Base-by-base conservation (phyloP, 2,329 filamentous ascomycete species). In the Nemania sp. region DNA sequence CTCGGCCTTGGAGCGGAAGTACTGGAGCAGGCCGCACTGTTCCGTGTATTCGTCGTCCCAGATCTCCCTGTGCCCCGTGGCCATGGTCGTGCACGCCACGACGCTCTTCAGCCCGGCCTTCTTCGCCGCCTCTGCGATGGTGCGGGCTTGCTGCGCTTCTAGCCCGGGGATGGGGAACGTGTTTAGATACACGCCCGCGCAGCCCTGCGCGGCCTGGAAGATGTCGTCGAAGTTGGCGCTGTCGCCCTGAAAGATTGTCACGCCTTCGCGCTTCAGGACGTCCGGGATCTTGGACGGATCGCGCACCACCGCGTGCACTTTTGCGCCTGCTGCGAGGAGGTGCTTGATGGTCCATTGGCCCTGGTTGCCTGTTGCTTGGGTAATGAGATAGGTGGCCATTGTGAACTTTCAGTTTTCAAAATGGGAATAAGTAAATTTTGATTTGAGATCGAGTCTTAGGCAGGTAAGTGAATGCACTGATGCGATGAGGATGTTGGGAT, bases 1-100 rank as follows among this genome's bases (percentile, higher is more conserved):
- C 0, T 65, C 60, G 1, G 72, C 66, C 66, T 80, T 80, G 49
- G 75, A 78, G 29, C 62, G 53, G 54, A 70, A 80, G 62, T 80
- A 76, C 0, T 18, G 59, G 34, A 43, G 55, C n/a, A 76, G 59
- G 0, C 47, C 13, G 5, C 43, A 12, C 12, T 65, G 50, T 15
- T 67, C 53, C 0, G 63, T 66, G 1, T 12, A 21, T 0, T 56
- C 47, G 4, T 70, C 61, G 4, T 71, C 68, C 73, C 73, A 74
- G 2, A 71, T 9, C 0, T 47, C 43, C 46, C 42, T 70, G 13
- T 65, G 17, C 1, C 54, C 62, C 0, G 68, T 65, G 39, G 13
- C 40, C 39, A 72, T 59, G 13, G 67, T 68, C 0, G 75, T 75
- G 5, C 64, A 50, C 0, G 56, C 68, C 1, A 76, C 70, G 15